Evolutionary conservation across 2,329 filamentous ascomycete species (phyloP).

Genomic region (Dothideomycetidae sp.): DNA sequence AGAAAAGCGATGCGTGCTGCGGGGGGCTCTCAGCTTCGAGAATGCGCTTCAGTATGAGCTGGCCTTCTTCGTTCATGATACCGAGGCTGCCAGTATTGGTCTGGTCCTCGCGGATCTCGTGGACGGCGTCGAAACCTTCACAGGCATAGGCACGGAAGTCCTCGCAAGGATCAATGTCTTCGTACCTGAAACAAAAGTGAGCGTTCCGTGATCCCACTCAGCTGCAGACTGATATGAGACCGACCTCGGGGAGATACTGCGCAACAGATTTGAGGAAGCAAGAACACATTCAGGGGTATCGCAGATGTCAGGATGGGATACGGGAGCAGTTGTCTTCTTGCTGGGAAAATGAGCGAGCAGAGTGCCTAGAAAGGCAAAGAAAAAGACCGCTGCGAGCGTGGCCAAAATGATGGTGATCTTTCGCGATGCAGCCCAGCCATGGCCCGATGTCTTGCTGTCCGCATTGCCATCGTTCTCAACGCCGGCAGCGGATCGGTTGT

Average conservation of each 20-base stretch:
- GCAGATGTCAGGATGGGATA: neutral
- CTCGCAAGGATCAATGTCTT: constrained; percentile 9
- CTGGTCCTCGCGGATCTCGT: constrained; percentile 10
- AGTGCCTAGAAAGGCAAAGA: neutral
- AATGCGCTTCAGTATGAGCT: constrained; percentile 10
- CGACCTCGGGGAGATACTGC: neutral
- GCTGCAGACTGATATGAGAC: neutral
- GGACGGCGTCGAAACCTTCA: constrained; percentile 8
- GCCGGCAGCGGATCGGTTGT: neutral
- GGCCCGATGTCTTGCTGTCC: neutral
- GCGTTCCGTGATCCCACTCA: neutral
- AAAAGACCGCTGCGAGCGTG: neutral
- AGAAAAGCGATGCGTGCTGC: constrained; percentile 5
- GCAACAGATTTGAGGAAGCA: neutral
- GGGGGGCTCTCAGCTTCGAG: constrained; percentile 7
- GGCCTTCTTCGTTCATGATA: constrained; percentile 9
- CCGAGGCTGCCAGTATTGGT: constrained; percentile 8
- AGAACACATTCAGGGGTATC: neutral
- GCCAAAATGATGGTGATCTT: neutral
- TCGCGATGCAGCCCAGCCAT: neutral
- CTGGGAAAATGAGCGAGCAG: neutral
- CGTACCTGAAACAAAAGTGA: too few species aligned
- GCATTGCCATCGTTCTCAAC: neutral
- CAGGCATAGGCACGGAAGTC: constrained; percentile 9
- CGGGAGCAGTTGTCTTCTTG: neutral